These are phyloP conservation scores for Cajanus cajan DNA, from an alignment of 306 rosid species.

Conservation along the genomic window DNA sequence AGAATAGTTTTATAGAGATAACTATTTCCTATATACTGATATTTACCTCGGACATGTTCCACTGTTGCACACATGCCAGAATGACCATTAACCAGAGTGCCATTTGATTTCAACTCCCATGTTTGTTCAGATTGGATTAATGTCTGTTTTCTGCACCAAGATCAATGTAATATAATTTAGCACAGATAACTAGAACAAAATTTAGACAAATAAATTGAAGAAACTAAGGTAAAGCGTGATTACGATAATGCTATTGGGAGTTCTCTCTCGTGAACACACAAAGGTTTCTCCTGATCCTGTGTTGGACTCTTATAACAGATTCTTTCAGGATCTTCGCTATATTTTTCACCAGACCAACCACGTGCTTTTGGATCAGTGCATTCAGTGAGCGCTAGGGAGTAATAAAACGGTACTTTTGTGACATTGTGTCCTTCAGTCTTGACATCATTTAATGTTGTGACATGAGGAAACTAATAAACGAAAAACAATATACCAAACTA, in stretches of 20 bases:
- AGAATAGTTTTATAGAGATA: neutral
- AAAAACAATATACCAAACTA: neutral
- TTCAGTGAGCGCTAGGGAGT: slow-evolving; percentile 32
- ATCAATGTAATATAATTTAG: neutral
- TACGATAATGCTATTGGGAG: slow-evolving; percentile 35
- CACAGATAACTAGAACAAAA: neutral
- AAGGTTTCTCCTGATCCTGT: slow-evolving; percentile 23
- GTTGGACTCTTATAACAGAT: slow-evolving; percentile 45
- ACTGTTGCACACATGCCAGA: slow-evolving; percentile 15
- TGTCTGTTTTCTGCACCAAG: slow-evolving; percentile 26
- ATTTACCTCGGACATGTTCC: neutral
- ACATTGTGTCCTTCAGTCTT: slow-evolving; percentile 6
- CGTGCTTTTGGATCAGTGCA: slow-evolving; percentile 49
- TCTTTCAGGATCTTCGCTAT: slow-evolving; percentile 34
- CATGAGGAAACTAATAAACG: slow-evolving; percentile 45
- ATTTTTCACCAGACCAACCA: slow-evolving; percentile 50
- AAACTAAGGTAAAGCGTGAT: slow-evolving; percentile 8
- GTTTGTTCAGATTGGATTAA: neutral
- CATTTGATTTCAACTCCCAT: slow-evolving; percentile 13
- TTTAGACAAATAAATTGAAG: neutral
- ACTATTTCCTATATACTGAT: neutral
- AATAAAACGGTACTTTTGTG: slow-evolving; percentile 7
- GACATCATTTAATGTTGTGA: slow-evolving; percentile 18
- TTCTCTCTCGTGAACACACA: slow-evolving; percentile 51
- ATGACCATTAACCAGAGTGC: neutral